These are phyloP conservation scores for Lyophyllum atratum DNA, from an alignment of 768 basidiomycete species.

Conservation along the genomic window DNA sequence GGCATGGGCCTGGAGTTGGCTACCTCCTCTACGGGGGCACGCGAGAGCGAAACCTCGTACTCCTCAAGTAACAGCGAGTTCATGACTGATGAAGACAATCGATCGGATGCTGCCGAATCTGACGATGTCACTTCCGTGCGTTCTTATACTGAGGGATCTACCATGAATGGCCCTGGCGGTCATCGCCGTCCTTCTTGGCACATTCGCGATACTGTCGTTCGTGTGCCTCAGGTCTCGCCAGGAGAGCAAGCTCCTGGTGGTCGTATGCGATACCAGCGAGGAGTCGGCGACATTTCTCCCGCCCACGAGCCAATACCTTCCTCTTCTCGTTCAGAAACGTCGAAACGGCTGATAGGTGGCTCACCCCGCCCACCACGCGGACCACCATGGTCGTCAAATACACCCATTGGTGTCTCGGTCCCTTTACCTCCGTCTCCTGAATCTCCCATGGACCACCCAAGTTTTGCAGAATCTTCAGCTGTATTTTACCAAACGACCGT, in stretches of 20 bases:
- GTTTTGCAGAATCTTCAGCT: constrained; percentile 49
- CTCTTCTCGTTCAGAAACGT: constrained; percentile 37
- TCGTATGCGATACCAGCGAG: constrained; percentile 31
- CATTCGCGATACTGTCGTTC: constrained; percentile 30
- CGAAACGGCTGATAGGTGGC: constrained; percentile 46
- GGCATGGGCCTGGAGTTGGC: constrained; percentile 69
- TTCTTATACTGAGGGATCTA: constrained; percentile 60
- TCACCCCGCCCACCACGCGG: constrained; percentile 40
- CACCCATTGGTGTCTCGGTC: constrained; percentile 34
- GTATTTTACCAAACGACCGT: constrained; percentile 69
- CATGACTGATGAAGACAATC: constrained; percentile 64
- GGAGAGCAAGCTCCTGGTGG: constrained; percentile 14
- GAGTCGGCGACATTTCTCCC: constrained; percentile 26
- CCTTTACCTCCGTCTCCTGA: constrained; percentile 55
- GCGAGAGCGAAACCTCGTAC: constrained; percentile 49
- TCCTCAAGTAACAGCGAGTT: constrained; percentile 67
- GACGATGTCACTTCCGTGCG: constrained; percentile 72
- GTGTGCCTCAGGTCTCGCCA: constrained; percentile 21
- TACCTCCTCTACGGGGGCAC: constrained; percentile 60
- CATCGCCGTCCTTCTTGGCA: constrained; percentile 53
- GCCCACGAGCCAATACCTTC: constrained; percentile 22
- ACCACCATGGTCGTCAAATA: constrained; percentile 41
- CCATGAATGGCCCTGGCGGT: constrained; percentile 26
- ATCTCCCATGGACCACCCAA: constrained; percentile 33
- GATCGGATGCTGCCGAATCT: constrained; percentile 60